Evolutionary conservation across 2,329 filamentous ascomycete species (phyloP).

Genomic region (Diaporthe helianthi): DNA sequence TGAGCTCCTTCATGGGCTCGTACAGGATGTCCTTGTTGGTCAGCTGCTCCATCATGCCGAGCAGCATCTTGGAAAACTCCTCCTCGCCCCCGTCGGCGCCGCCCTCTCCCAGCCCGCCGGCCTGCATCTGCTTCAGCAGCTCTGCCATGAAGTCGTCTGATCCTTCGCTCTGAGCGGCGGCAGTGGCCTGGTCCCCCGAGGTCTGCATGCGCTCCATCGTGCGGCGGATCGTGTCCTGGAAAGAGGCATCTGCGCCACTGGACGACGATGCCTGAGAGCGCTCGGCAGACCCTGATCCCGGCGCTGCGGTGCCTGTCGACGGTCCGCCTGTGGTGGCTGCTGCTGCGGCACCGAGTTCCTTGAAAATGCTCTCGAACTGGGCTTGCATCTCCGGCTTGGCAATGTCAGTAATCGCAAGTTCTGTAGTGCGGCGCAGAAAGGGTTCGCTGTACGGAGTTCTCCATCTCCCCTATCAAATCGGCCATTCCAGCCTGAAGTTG

Average conservation of each 20-base stretch:
- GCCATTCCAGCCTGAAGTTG: slow-evolving; percentile 93
- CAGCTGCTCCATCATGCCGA: slow-evolving; percentile 98
- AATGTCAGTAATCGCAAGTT: neutral
- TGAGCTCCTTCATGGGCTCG: slow-evolving; percentile 96
- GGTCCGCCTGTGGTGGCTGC: slow-evolving; percentile 42
- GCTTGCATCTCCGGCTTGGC: slow-evolving; percentile 73
- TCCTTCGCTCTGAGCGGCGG: slow-evolving; percentile 72
- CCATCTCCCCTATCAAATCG: slow-evolving; percentile 76
- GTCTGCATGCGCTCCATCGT: slow-evolving; percentile 97
- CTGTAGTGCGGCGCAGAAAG: neutral
- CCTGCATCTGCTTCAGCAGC: slow-evolving; percentile 87
- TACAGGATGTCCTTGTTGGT: slow-evolving; percentile 98
- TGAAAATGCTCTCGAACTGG: slow-evolving; percentile 80
- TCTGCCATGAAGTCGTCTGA: slow-evolving; percentile 87
- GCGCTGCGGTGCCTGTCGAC: slow-evolving; percentile 37
- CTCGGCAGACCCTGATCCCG: slow-evolving; percentile 37
- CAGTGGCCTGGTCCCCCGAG: slow-evolving; percentile 84
- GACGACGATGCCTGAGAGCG: slow-evolving; percentile 38
- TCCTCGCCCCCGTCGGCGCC: slow-evolving; percentile 67
- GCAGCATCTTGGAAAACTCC: slow-evolving; percentile 91
- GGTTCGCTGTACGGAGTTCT: slow-evolving; percentile 58
- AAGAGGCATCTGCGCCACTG: slow-evolving; percentile 65
- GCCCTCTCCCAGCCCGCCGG: slow-evolving; percentile 60
- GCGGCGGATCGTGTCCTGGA: slow-evolving; percentile 89
- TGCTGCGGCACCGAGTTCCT: slow-evolving; percentile 68